Base-by-base conservation (phyloP, 257 asterid species). In the Forsythia viridissima region DNA sequence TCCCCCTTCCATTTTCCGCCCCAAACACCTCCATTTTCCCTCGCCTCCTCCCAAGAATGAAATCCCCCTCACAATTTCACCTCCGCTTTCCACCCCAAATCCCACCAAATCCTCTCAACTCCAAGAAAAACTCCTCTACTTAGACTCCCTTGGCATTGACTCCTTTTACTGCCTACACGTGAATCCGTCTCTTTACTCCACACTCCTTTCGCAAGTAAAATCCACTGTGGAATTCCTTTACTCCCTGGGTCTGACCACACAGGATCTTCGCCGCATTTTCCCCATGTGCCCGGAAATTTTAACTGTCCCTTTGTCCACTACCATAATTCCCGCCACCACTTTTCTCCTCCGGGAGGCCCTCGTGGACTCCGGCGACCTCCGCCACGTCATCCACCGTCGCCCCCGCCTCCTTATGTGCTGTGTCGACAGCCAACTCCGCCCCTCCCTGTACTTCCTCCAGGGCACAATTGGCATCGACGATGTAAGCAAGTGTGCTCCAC, bases 281-380 rank as follows among this genome's bases (percentile, higher is more conserved):
- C 88, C 88, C 43, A 93, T 93, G 95, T 92, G 98, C 85, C 96
- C 98, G 18, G 96, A 94, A 9, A 80, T 92, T 4, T 40, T 94
- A 5, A 88, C 97, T 40, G 76, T 89, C 21, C 80, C 93, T 15
- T 77, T 90, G 42, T 70, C 85, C 63, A 61, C 71, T 5, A 85
- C 84, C 8, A 37, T 92, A 3, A 81, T 90, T 21, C 96, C 97
- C 2, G 96, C 97, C 39, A 82, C 88, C 38, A 91, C 92, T 5
- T 94, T 94, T 78, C 91, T 92, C 79, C 95, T 94, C 78, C 95
- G 95, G 6, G 99, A 94, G 83, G 99, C 90, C 13, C 83, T 73
- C 66, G 97, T 94, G 3, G 73, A 79, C 1, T 79, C 88, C 39
- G 71, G 79, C 72, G 86, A 88, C 4, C 87, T 95, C 59, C 98